A percentile compares a stretch with the other conserved stretches of the same genome.
These are phyloP conservation scores for Thyridium curvatum DNA, from an alignment of 2,329 filamentous ascomycete genomes.

Conservation along the genomic window DNA sequence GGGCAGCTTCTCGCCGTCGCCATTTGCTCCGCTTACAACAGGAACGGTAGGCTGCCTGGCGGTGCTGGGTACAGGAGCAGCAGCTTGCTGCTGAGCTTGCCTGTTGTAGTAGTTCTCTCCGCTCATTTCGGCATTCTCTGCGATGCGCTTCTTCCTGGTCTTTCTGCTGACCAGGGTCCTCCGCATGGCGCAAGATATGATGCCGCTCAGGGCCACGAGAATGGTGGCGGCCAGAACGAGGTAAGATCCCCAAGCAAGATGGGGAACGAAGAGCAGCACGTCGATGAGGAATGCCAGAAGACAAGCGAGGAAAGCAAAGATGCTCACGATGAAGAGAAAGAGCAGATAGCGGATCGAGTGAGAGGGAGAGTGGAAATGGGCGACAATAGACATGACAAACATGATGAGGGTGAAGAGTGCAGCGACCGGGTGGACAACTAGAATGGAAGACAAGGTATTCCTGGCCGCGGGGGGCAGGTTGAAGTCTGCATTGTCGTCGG, in stretches of 20 bases:
- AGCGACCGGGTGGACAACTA: constrained; percentile 90
- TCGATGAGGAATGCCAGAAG: constrained; percentile 77
- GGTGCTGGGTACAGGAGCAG: constrained; percentile 23
- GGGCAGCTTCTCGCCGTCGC: constrained; percentile 40
- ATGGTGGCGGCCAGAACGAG: constrained; percentile 86
- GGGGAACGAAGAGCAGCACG: constrained; percentile 88
- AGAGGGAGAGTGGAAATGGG: constrained; percentile 81
- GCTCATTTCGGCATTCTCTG: constrained; percentile 94
- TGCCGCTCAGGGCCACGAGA: constrained; percentile 70
- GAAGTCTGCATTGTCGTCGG: constrained; percentile 38
- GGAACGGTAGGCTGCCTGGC: constrained; percentile 49
- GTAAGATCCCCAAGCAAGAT: constrained; percentile 91
- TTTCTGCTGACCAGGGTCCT: constrained; percentile 86
- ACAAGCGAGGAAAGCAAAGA: constrained; percentile 77
- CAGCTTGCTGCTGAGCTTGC: constrained; percentile 48
- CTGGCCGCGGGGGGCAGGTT: constrained; percentile 47
- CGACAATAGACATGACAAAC: constrained; percentile 69
- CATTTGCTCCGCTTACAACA: constrained; percentile 48
- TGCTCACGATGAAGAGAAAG: constrained; percentile 74
- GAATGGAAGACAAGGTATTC: constrained; percentile 71
- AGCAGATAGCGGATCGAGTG: constrained; percentile 89
- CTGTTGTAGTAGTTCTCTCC: constrained; percentile 85
- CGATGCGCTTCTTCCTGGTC: constrained; percentile 86
- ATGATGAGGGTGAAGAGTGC: constrained; percentile 80
- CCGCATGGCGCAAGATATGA: constrained; percentile 93